A percentile compares a stretch with the other conserved stretches of the same genome.
Evolutionary conservation across 2,329 filamentous ascomycete species (phyloP).

Genomic region (Colletotrichum sp.): DNA sequence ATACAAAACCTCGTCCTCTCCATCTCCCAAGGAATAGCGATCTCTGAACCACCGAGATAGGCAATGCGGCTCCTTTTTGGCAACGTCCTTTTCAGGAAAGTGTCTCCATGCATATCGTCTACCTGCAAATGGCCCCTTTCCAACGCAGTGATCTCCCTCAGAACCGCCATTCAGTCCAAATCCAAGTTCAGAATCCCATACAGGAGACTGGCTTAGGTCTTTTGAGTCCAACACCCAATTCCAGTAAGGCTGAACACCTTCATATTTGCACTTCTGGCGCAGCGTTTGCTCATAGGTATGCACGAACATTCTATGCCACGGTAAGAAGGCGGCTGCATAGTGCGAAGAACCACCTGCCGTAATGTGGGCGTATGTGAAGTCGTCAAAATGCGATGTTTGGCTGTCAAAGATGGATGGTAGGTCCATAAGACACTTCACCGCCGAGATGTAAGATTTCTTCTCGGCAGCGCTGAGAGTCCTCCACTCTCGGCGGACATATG

Average conservation of each 20-base stretch:
- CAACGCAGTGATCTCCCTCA: not conserved
- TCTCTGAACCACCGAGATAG: not conserved
- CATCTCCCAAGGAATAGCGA: not conserved
- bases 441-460: not conserved
- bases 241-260: constrained; percentile 47
- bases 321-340: constrained; percentile 24
- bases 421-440: not conserved
- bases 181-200: not conserved
- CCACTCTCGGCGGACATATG: too few relatives aligned
- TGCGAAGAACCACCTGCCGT: not conserved
- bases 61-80: not conserved
- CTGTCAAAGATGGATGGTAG: not conserved
- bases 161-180: not conserved
- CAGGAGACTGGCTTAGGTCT: not conserved
- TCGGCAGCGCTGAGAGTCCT: not conserved
- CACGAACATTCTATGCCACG: constrained; percentile 35
- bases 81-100: not conserved
- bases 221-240: constrained; percentile 42
- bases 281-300: constrained; percentile 34
- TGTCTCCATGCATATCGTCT: not conserved
- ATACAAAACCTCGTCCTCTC: not conserved
- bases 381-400: not conserved
- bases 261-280: constrained; percentile 36
- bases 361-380: not conserved
- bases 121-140: not conserved